Percentiles rank a stretch among this genome's conserved stretches.
These are phyloP conservation scores for Geotrichum candidum DNA, from an alignment of 1,139 yeast species.

Conservation along the genomic window DNA sequence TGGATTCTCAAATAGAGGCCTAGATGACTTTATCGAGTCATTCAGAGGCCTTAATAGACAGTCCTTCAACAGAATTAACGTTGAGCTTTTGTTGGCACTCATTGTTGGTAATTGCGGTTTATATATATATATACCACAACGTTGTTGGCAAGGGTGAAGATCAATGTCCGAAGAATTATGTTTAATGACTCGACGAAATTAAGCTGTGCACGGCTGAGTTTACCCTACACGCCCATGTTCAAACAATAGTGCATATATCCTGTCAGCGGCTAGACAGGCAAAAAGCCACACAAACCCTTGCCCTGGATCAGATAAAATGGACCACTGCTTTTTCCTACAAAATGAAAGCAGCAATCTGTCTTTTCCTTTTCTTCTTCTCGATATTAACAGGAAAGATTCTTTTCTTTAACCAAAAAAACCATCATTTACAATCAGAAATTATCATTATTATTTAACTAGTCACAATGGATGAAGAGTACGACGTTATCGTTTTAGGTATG, in stretches of 20 bases:
- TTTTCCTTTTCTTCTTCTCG: not conserved
- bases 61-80: constrained; percentile 17
- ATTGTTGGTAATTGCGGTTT: not conserved
- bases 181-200: not conserved
- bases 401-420: not conserved
- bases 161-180: not conserved
- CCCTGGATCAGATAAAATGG: not conserved
- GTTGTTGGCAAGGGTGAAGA: not conserved
- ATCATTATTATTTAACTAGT: not conserved
- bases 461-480: constrained; percentile 90
- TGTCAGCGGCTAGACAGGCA: too few relatives aligned
- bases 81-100: not conserved
- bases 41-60: constrained; percentile 24
- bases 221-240: not conserved
- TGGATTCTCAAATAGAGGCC: constrained; percentile 26
- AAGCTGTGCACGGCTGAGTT: not conserved
- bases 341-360: not conserved
- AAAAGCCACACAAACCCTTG: not conserved
- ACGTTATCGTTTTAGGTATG: constrained; percentile 73
- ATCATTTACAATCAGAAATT: not conserved
- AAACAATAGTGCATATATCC: not conserved
- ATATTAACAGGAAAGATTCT: not conserved
- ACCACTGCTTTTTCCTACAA: not conserved
- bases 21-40: constrained; percentile 18
- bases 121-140: not conserved